Evolutionary conservation across 148 eudicot genomes (phyloP).

Genomic region (Rhododendron vialii): DNA sequence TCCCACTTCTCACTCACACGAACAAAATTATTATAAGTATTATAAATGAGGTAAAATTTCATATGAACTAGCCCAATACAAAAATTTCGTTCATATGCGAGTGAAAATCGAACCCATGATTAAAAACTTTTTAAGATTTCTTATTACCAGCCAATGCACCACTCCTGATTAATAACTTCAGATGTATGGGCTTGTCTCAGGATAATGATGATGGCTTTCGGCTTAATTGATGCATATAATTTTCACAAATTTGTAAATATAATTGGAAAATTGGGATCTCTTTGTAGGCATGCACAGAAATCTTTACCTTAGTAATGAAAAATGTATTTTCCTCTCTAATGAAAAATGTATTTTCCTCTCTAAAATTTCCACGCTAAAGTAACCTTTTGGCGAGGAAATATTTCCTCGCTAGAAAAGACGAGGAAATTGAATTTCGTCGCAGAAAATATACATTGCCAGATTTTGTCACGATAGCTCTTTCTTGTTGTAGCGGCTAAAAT

Average conservation of each 20-base stretch:
- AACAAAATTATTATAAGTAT: background rate
- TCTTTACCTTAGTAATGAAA: background rate
- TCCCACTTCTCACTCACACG: background rate
- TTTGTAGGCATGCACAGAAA: background rate
- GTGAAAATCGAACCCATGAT: background rate
- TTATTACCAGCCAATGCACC: no score
- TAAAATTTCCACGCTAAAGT: no score
- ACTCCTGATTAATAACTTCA: background rate
- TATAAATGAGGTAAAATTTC: background rate
- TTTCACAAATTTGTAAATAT: background rate
- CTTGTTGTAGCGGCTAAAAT: no score
- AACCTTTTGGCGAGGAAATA: no score
- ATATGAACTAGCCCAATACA: background rate
- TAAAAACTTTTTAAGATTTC: background rate
- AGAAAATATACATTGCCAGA: no score
- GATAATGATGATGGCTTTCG: background rate
- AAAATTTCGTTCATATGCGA: background rate
- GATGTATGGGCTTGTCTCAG: background rate
- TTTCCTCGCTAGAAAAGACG: no score
- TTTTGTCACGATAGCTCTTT: no score
- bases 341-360: no score
- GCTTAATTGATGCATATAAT: background rate
- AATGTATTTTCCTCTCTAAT: no score
- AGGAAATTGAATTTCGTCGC: no score
- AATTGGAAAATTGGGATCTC: background rate